Percentiles rank a stretch among this genome's conserved stretches.
phyloP scores from a whole-genome alignment of 2,329 filamentous ascomycete species.

The Aureobasidium sp. region DNA sequence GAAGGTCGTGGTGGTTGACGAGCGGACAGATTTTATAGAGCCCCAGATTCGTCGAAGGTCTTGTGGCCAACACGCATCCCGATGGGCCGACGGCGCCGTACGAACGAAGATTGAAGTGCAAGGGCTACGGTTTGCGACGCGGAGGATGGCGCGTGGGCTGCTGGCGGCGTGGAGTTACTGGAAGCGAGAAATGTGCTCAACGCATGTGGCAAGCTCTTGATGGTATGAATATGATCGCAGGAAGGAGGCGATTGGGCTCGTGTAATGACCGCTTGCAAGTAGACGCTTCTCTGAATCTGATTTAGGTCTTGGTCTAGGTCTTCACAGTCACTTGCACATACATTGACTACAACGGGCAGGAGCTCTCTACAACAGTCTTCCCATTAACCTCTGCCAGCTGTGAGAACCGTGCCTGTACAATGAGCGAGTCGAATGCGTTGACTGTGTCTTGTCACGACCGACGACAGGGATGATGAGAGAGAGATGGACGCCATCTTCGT shows the following conservation, averaged over 20 bases:
- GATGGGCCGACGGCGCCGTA: not conserved
- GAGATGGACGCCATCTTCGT: not conserved
- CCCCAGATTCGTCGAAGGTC: slow-evolving; percentile 2
- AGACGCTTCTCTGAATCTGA: slow-evolving; percentile 9
- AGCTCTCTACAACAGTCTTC: not conserved
- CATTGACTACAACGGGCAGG: not conserved
- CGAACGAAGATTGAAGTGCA: not conserved
- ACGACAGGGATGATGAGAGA: slow-evolving; percentile 6
- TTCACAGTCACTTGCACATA: slow-evolving; percentile 3
- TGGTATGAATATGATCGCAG: not conserved
- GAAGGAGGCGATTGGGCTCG: not conserved
- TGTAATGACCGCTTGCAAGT: not conserved
- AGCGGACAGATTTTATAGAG: slow-evolving; percentile 2
- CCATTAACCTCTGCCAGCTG: not conserved
- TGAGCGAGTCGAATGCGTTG: not conserved
- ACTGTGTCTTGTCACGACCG: not conserved
- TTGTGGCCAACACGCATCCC: slow-evolving; percentile 1
- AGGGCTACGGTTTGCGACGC: not conserved
- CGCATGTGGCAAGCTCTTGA: not conserved
- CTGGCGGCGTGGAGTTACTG: not conserved
- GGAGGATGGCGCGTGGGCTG: not conserved
- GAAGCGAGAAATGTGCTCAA: not conserved
- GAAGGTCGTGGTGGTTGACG: not conserved
- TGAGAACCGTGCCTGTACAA: not conserved
- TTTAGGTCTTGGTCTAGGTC: slow-evolving; percentile 7